phyloP scores from a whole-genome alignment of 768 basidiomycete species.

The Pisolithus tinctorius region DNA sequence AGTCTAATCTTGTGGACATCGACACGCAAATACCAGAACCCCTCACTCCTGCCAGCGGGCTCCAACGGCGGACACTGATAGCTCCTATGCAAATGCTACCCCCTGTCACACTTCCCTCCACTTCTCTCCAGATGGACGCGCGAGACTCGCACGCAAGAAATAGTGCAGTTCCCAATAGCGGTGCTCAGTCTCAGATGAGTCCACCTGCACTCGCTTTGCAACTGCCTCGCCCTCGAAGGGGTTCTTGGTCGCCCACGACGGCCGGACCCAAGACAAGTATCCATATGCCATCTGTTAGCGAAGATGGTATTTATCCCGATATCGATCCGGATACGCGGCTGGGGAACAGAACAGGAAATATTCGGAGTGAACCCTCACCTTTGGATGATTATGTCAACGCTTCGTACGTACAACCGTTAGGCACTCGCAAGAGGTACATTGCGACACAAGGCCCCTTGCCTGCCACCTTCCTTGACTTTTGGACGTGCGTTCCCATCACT shows the following conservation, averaged over 20 bases:
- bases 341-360: constrained; percentile 1
- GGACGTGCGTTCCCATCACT: constrained; percentile 62
- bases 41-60: constrained; percentile 15
- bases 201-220: constrained; percentile 13
- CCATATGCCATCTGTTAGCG: neutral
- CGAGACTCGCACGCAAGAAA: too few relatives aligned
- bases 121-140: too few relatives aligned
- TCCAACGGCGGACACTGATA: constrained; percentile 20
- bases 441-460: constrained; percentile 94
- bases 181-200: constrained; percentile 2
- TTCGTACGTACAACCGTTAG: constrained; percentile 83
- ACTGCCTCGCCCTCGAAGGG: constrained; percentile 10
- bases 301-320: neutral
- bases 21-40: constrained; percentile 15
- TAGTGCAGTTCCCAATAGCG: too few relatives aligned
- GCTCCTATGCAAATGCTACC: constrained; percentile 11
- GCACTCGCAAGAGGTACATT: constrained; percentile 79
- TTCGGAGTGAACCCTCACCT: constrained; percentile 27
- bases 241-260: constrained; percentile 11
- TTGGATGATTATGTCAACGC: constrained; percentile 94
- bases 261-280: constrained; percentile 2
- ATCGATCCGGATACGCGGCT: neutral
- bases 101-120: constrained; percentile 1
- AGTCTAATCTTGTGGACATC: constrained; percentile 13
- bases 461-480: constrained; percentile 87